phyloP scores from a whole-genome alignment of 2,329 filamentous ascomycete genomes.

The Alternaria burnsii region DNA sequence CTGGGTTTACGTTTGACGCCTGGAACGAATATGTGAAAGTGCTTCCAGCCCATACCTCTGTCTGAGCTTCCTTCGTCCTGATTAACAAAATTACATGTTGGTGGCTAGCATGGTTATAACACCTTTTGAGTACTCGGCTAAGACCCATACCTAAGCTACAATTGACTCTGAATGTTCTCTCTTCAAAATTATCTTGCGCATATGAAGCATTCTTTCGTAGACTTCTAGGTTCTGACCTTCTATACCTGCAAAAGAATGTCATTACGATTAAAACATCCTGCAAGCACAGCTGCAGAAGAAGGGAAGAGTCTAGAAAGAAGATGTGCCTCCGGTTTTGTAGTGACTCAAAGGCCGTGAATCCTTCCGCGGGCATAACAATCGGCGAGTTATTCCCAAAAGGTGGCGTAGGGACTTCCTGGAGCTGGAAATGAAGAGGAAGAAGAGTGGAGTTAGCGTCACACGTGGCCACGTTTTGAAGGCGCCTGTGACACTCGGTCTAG shows the following conservation, averaged over 20 bases:
- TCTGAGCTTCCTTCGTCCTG: too few relatives aligned
- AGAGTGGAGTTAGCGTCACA: neutral
- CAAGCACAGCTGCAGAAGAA: neutral
- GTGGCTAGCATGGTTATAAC: accelerated
- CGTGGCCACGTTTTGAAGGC: neutral
- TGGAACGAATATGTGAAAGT: too few relatives aligned
- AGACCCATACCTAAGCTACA: too few relatives aligned
- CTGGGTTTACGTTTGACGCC: too few relatives aligned
- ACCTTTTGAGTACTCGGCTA: too few relatives aligned
- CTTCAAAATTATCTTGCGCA: accelerated
- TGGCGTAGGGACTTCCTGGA: neutral
- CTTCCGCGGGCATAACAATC: neutral
- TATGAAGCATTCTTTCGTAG: too few relatives aligned
- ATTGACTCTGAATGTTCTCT: too few relatives aligned
- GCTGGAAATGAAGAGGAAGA: neutral
- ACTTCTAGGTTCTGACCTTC: too few relatives aligned
- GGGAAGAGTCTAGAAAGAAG: neutral
- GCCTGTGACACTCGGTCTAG: neutral
- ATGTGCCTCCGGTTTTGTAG: neutral
- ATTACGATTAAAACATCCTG: neutral
- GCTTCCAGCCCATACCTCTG: too few relatives aligned
- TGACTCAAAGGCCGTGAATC: too few relatives aligned
- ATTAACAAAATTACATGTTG: accelerated
- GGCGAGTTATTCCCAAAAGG: neutral
- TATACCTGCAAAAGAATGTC: too few relatives aligned